Percentiles rank a stretch among this genome's conserved stretches.
Evolutionary conservation across 768 basidiomycete species (phyloP).

Genomic region (Suillus luteus): DNA sequence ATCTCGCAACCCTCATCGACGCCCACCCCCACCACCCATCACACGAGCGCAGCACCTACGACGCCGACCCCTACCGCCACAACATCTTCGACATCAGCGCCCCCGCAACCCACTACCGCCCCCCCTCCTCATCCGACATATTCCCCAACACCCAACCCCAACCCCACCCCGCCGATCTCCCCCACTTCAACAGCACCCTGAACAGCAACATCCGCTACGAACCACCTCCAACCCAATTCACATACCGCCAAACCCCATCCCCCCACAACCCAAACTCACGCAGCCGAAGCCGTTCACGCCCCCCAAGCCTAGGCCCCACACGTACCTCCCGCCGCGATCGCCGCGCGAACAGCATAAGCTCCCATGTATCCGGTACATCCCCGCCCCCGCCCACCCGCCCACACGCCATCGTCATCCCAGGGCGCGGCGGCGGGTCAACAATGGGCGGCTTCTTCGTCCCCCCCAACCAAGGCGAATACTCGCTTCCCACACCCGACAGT

Average conservation of each 20-base stretch:
- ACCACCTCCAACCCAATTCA: constrained; percentile 37
- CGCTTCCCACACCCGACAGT: constrained; percentile 45
- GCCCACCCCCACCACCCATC: constrained; percentile 33
- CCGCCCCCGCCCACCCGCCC: constrained; percentile 48
- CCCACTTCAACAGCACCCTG: constrained; percentile 52
- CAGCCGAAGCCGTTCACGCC: constrained; percentile 46
- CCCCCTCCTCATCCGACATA: constrained; percentile 24
- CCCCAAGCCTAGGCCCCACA: constrained; percentile 49
- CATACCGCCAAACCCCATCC: constrained; percentile 32
- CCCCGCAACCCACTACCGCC: constrained; percentile 33
- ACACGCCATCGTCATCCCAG: constrained; percentile 73
- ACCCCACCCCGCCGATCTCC: constrained; percentile 19
- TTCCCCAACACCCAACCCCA: constrained; percentile 24
- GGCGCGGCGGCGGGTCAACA: constrained; percentile 31
- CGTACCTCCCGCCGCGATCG: constrained; percentile 54
- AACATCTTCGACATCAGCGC: constrained; percentile 68
- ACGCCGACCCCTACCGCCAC: constrained; percentile 49
- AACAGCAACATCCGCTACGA: constrained; percentile 55
- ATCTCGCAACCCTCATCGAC: constrained; percentile 62
- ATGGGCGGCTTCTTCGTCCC: constrained; percentile 36
- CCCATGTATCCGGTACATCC: constrained; percentile 53
- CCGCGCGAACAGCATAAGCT: constrained; percentile 61
- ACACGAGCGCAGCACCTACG: constrained; percentile 47
- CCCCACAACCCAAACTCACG: constrained; percentile 39
- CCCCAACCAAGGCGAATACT: constrained; percentile 36